Evolutionary conservation across 306 rosid genomes (phyloP), one percentile per base, ranked within the genome.

Genomic region (Vicia villosa): DNA sequence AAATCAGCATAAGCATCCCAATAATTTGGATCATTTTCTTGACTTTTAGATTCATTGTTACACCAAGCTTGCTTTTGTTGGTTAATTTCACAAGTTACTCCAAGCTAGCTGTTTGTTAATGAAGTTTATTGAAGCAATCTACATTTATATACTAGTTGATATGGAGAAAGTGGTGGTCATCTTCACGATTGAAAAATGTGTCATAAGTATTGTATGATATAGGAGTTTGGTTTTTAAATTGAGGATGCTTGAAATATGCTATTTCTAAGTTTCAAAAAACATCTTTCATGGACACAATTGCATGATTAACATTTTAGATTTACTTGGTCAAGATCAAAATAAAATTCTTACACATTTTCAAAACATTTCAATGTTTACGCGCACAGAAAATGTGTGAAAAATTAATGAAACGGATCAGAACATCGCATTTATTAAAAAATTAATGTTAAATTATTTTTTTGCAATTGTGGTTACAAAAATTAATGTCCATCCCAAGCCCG

Each of bases 1-100:
- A 36, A 36, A 72, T 58, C 43, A 77, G 21, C 68, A 72, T n/a
- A 38, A 78, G 57, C 49, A 72, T 46, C 5, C 40, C 64, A 30
- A 72, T 13, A 12, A 54, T 38, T 61, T 9, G 46, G 68, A 77
- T 22, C 13, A 16, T 52, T 0, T 72, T 55, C 55, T 56, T 47
- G 15, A 47, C 30, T 41, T 40, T 56, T 38, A n/a, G 46, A 72
- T 20, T 8, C 68, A 69, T 77, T 63, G 65, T 36, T 20, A 28
- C 26, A 28, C 63, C 4, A 1, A 3, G 38, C 50, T 70, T 9
- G 55, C 22, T 50, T 26, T 11, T 17, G 9, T 51, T 30, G 21
- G 20, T 46, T 26, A n/a, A 14, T 56, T 58, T 40, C 45, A 13
- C 70, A n/a, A 15, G 45, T n/a, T 42, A 7, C 66, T 43, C 46